Evolutionary conservation across 108 stramenopile species (phyloP).

Genomic region (Aureococcus anophagefferens): DNA sequence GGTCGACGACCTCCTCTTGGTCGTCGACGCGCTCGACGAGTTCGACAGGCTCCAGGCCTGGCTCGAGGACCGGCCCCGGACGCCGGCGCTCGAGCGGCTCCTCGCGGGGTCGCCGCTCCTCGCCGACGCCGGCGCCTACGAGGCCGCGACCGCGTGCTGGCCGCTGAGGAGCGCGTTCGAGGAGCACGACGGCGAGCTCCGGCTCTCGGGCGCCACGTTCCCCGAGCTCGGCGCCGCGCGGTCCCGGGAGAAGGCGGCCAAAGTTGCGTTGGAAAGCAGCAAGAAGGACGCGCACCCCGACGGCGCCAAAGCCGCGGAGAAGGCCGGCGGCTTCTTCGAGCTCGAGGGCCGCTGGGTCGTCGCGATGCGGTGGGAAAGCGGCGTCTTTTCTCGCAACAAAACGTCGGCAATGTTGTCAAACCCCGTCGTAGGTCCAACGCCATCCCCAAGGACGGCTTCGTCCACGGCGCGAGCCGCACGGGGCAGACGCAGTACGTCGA

Average conservation of each 20-base stretch:
- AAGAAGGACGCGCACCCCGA: not conserved
- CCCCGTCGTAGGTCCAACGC: too few relatives aligned
- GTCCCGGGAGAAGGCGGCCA: not conserved
- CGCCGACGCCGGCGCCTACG: not conserved
- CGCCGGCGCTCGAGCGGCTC: too few relatives aligned
- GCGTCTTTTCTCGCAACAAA: too few relatives aligned
- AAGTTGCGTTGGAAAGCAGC: not conserved
- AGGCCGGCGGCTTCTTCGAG: not conserved
- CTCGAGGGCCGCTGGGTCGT: not conserved
- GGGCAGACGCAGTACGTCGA: slow-evolving; percentile 87
- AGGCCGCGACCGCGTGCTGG: too few relatives aligned
- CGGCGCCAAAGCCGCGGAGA: not conserved
- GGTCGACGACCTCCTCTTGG: not conserved
- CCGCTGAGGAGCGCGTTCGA: not conserved
- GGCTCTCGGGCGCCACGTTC: not conserved
- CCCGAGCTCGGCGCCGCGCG: not conserved
- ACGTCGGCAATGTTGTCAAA: too few relatives aligned
- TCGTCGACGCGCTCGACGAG: not conserved
- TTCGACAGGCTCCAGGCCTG: not conserved
- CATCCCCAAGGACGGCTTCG: slow-evolving; percentile 66
- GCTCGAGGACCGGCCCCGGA: too few relatives aligned
- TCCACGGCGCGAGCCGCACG: slow-evolving; percentile 70
- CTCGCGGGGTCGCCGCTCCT: not conserved
- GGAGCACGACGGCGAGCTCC: not conserved
- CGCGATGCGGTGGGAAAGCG: not conserved